These are phyloP conservation scores for Aspergillus hiratsukae DNA, from an alignment of 2,329 filamentous ascomycete genomes.

Conservation along the genomic window DNA sequence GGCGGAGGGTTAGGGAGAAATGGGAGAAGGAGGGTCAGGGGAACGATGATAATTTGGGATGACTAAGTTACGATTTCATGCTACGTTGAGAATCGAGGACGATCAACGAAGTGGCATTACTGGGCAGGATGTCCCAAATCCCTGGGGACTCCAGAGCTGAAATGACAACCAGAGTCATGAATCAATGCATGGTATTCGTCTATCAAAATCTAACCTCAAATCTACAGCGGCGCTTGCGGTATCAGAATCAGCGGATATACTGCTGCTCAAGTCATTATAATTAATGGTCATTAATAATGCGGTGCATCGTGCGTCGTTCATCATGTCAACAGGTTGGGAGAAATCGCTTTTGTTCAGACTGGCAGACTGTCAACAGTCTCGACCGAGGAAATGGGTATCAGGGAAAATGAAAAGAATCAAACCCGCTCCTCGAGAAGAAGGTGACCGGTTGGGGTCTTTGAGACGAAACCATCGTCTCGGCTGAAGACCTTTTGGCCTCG, in stretches of 20 bases:
- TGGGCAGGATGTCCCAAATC: not conserved
- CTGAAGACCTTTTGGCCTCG: constrained; percentile 71
- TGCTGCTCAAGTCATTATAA: constrained; percentile 8
- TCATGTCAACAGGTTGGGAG: not conserved
- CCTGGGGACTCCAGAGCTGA: not conserved
- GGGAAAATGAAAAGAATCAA: constrained; percentile 18
- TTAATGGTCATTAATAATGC: constrained; percentile 14
- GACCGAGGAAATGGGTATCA: constrained; percentile 1
- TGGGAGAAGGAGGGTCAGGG: constrained; percentile 24
- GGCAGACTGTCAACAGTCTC: constrained; percentile 8
- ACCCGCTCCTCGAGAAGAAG: constrained; percentile 38
- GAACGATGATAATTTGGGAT: constrained; percentile 7
- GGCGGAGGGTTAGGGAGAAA: constrained; percentile 37
- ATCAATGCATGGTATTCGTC: constrained; percentile 6
- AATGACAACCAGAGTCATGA: not conserved
- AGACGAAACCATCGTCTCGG: constrained; percentile 49
- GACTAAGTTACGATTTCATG: constrained; percentile 4
- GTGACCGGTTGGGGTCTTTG: constrained; percentile 32
- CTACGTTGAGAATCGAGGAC: constrained; percentile 10
- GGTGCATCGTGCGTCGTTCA: not conserved
- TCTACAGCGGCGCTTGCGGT: constrained; percentile 13
- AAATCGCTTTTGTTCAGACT: constrained; percentile 2
- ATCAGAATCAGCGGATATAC: constrained; percentile 7
- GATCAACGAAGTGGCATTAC: not conserved
- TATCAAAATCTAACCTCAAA: constrained; percentile 3